These are phyloP conservation scores for Monilinia vaccinii-corymbosi DNA, from an alignment of 2,329 filamentous ascomycete species.

Conservation along the genomic window DNA sequence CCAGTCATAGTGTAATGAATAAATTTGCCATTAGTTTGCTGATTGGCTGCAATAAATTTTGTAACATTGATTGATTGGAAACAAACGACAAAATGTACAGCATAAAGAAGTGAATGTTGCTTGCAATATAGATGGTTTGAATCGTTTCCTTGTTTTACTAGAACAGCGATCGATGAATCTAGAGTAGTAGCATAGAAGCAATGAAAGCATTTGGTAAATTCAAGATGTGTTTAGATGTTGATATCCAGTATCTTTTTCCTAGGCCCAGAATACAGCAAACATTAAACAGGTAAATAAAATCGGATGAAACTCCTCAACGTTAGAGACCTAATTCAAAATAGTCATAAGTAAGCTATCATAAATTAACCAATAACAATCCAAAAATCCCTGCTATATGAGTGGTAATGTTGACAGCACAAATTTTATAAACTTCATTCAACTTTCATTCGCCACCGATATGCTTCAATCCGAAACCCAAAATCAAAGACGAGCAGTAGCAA, in stretches of 20 bases:
- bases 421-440: too few relatives aligned
- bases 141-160: not conserved
- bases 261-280: not conserved
- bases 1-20: not conserved
- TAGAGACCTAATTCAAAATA: not conserved
- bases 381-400: not conserved
- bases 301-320: not conserved
- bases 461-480: not conserved
- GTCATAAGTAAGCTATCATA: not conserved
- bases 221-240: not conserved
- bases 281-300: not conserved
- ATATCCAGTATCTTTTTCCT: too few relatives aligned
- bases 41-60: not conserved
- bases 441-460: not conserved
- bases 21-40: not conserved
- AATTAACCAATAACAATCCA: too few relatives aligned
- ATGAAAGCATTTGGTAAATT: not conserved
- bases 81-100: not conserved
- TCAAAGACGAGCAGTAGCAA: conserved; percentile 9
- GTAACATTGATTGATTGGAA: not conserved
- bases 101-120: too few relatives aligned
- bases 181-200: too few relatives aligned
- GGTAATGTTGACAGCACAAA: too few relatives aligned
- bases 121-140: not conserved
- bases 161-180: too few relatives aligned